Conservation (phyloP, 2,329 filamentous ascomycete genomes). For the Ustulina deusta region DNA sequence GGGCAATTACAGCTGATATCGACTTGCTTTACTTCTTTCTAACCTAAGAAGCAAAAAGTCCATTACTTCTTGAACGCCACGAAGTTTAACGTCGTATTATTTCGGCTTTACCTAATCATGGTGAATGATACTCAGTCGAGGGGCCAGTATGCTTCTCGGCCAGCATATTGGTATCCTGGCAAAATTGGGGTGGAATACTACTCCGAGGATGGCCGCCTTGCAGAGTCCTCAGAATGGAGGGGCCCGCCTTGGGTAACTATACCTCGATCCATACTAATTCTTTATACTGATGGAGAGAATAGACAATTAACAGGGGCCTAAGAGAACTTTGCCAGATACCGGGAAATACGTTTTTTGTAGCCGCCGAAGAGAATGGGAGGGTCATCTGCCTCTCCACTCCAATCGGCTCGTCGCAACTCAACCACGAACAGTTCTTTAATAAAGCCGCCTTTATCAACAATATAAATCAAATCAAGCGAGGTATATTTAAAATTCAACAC, state of each 20-base stretch:
- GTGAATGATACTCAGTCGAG: conserved; percentile 56
- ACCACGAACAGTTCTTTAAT: conserved; percentile 61
- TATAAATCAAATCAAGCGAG: conserved; percentile 54
- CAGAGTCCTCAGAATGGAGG: conserved; percentile 53
- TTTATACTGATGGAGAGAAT: conserved; percentile 36
- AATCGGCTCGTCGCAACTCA: conserved; percentile 38
- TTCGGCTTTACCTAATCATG: conserved; percentile 49
- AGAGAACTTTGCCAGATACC: conserved; percentile 65
- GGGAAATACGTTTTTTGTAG: conserved; percentile 65
- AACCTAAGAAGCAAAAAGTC: not conserved
- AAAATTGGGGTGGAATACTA: conserved; percentile 44
- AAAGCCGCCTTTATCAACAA: conserved; percentile 57
- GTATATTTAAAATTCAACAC: conserved; percentile 48
- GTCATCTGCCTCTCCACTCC: conserved; percentile 55
- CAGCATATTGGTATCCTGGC: conserved; percentile 48
- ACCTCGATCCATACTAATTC: not conserved
- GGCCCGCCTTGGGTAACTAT: conserved; percentile 56
- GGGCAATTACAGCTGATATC: not conserved
- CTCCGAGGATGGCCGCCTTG: conserved; percentile 52
- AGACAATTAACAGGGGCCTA: conserved; percentile 65
- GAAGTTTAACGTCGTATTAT: not conserved
- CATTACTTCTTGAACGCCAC: not conserved
- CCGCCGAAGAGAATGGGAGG: conserved; percentile 60
- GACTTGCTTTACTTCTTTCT: not conserved
- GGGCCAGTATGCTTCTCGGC: conserved; percentile 54